Evolutionary conservation across 768 basidiomycete genomes (phyloP), one percentile per base, ranked within the genome.

Genomic region (Auriscalpium microsporum): DNA sequence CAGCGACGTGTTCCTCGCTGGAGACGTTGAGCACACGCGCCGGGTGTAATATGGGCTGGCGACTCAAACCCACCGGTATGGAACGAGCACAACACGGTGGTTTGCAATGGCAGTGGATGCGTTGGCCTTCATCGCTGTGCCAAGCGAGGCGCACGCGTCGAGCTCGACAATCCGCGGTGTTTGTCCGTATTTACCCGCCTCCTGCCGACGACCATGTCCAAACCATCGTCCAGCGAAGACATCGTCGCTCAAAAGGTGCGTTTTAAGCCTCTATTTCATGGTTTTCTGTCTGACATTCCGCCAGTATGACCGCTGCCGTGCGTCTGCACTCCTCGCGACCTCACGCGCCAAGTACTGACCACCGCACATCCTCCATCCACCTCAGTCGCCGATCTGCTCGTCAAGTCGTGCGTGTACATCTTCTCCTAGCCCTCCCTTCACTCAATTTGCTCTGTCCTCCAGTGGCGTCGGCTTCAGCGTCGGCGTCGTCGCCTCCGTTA

Each of bases 391-490:
- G 89, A 91, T 72, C 74, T 87, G 50, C 73, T 94, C 63, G 90
- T 94, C 57, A 94, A 94, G 74, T 79, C 87, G 90, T 93, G 67
- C 63, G 84, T 77, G 19, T 48, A n/a, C 19, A 8, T 14, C 8
- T 17, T 49, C 48, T 48, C 13, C 33, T 37, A 16, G 11, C 37
- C 16, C 8, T 49, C 37, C 4, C 11, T 33, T 36, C 42, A 57
- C 55, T 60, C 64, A 52, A 67, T 16, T 56, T 28, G 50, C 8
- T 11, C 9, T 23, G 37, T 50, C 45, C 6, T 57, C 17, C 69
- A 93, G 90, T 52, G 90, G 90, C 50, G 81, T 94, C 56, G 93
- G 93, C 54, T 90, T 95, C 71, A 83, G 91, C 65, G 84, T 81
- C 38, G 93, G 93, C 58, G 88, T 95, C 59, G 81, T 94, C 57